Evolutionary conservation across 2,329 filamentous ascomycete species (phyloP), one percentile per base, ranked within the genome.

Genomic region (Aplosporella prunicola): DNA sequence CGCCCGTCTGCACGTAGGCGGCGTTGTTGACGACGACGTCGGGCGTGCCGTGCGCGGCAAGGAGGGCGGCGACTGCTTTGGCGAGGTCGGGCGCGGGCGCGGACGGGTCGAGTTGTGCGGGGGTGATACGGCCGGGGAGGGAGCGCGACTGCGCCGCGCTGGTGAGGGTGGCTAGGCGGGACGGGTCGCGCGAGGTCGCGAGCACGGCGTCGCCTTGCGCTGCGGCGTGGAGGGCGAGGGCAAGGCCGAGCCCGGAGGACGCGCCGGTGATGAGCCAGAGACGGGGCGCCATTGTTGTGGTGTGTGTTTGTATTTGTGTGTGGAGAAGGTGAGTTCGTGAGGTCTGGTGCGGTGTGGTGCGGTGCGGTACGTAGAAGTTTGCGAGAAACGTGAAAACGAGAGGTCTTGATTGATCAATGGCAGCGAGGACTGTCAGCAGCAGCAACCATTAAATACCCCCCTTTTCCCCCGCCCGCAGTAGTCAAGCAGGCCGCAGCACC

Each of bases 101-200:
- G 13, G 60, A 62, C n/a, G 68, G 61, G 37, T 69, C 63, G 3
- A 68, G 53, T 6, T 50, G n/a, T n/a, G n/a, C n/a, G n/a, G n/a
- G n/a, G n/a, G n/a, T n/a, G n/a, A n/a, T n/a, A n/a, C n/a, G n/a
- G n/a, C n/a, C n/a, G n/a, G n/a, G n/a, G n/a, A n/a, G n/a, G n/a
- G n/a, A n/a, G 3, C 9, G 23, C 13, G 24, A 30, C 25, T 29
- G 24, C 11, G n/a, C 16, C 5, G 31, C 34, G 10, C 42, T 27
- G 8, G 24, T 28, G n/a, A n/a, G n/a, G n/a, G n/a, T n/a, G n/a
- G n/a, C n/a, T n/a, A n/a, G n/a, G n/a, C n/a, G n/a, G n/a, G 45
- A 37, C 8, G 33, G 47, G 30, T 48, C 45, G 11, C 51, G 51
- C 16, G 45, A 43, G 5, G 52, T 54, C 1, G 43, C 49, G 32